These are phyloP conservation scores for Kazachstania sp. DNA, from an alignment of 1,139 yeast genomes.

Conservation along the genomic window DNA sequence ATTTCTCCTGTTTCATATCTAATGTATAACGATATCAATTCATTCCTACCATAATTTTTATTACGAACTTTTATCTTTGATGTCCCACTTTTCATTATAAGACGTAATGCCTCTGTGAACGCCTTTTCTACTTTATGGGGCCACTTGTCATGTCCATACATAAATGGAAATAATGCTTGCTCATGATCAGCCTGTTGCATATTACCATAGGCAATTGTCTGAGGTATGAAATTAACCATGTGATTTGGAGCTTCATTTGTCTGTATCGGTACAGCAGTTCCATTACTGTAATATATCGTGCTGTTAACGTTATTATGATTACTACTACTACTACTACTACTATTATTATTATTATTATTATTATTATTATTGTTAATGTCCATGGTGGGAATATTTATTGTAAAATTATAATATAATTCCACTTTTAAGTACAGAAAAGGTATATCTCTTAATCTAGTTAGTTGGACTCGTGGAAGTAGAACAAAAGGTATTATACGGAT, in stretches of 20 bases:
- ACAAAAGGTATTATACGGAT: too few relatives aligned
- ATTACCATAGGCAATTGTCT: not conserved
- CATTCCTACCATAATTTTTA: slow-evolving; percentile 85
- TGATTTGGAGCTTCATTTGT: not conserved
- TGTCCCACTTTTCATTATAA: slow-evolving; percentile 84
- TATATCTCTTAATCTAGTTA: too few relatives aligned
- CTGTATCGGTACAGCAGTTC: not conserved
- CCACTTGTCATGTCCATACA: slow-evolving; percentile 26
- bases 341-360: too few relatives aligned
- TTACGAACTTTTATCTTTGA: slow-evolving; percentile 80
- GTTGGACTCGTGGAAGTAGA: too few relatives aligned
- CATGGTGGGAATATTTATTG: too few relatives aligned
- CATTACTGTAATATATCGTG: not conserved
- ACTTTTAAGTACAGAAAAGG: too few relatives aligned
- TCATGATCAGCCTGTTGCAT: not conserved
- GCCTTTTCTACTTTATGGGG: slow-evolving; percentile 71
- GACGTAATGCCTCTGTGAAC: slow-evolving; percentile 71
- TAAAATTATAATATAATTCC: too few relatives aligned
- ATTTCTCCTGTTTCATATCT: slow-evolving; percentile 68
- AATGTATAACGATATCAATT: slow-evolving; percentile 83
- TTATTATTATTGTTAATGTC: too few relatives aligned
- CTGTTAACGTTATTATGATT: too few relatives aligned
- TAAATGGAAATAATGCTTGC: slow-evolving; percentile 6
- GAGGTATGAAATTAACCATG: not conserved
- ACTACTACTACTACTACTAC: too few relatives aligned